These are phyloP conservation scores for Magnolia changhungtana DNA, from an alignment of 164 flowering plant species.

Conservation along the genomic window DNA sequence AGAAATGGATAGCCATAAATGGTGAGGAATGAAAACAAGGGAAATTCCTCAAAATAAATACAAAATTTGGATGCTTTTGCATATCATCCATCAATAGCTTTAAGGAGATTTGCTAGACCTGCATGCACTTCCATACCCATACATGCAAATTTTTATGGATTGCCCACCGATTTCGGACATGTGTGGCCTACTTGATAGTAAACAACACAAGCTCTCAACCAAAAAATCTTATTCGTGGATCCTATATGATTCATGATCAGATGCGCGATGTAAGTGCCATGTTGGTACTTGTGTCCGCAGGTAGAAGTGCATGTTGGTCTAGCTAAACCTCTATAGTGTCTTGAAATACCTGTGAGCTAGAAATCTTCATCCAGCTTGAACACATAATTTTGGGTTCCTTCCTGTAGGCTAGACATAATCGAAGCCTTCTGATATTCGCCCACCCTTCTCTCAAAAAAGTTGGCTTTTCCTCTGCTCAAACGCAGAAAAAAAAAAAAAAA, in stretches of 20 bases:
- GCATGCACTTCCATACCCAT: too few species aligned
- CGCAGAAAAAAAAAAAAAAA: background rate
- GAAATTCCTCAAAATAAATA: too few species aligned
- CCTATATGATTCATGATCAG: background rate
- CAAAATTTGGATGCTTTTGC: too few species aligned
- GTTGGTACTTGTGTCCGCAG: background rate
- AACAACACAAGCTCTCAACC: background rate
- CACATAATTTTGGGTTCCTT: conserved; percentile 39
- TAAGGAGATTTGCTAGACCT: too few species aligned
- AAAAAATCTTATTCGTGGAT: background rate
- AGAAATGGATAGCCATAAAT: too few species aligned
- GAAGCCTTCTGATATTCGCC: conserved; percentile 94
- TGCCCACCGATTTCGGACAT: too few species aligned
- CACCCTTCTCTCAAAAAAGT: conserved; percentile 86
- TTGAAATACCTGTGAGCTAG: conserved; percentile 22
- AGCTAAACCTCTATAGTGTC: background rate
- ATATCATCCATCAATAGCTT: too few species aligned
- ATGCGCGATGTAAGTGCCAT: background rate
- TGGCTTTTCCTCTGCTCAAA: conserved; percentile 71
- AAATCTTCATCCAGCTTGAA: conserved; percentile 82
- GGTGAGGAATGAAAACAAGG: too few species aligned
- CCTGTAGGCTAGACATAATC: conserved; percentile 66
- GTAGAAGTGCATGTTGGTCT: background rate
- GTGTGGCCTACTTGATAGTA: too few species aligned
- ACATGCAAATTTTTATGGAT: too few species aligned